Conservation (phyloP, 208 protist species). For the Trypanosoma caninum region DNA sequence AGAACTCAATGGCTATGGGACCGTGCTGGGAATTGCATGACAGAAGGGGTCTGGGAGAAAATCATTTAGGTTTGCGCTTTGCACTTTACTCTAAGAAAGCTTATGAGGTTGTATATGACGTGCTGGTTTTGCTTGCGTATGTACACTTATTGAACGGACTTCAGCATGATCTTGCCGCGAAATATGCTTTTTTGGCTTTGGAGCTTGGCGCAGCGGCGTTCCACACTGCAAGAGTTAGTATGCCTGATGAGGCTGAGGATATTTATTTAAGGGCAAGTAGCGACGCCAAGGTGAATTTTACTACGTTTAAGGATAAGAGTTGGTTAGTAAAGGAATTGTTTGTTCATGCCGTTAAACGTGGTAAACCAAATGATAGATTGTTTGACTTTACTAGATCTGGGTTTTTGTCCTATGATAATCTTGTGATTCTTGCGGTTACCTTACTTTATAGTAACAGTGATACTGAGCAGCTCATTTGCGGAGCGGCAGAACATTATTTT, state of each 20-base stretch:
- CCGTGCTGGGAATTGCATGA: slow-evolving; percentile 10
- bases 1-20: slow-evolving; percentile 10
- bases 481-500: slow-evolving; percentile 8
- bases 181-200: slow-evolving; percentile 60
- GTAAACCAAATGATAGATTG: neutral
- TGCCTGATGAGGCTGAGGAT: neutral
- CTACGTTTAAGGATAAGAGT: slow-evolving; percentile 2
- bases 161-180: slow-evolving; percentile 43
- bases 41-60: neutral
- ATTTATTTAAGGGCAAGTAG: neutral
- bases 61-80: neutral
- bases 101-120: slow-evolving; percentile 2
- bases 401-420: slow-evolving; percentile 15
- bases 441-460: neutral
- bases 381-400: slow-evolving; percentile 19
- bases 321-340: slow-evolving; percentile 3
- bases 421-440: slow-evolving; percentile 16
- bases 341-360: neutral
- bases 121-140: slow-evolving; percentile 56
- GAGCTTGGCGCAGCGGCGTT: slow-evolving; percentile 25
- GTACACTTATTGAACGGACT: slow-evolving; percentile 48
- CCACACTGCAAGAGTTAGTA: neutral
- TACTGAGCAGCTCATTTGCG: neutral
- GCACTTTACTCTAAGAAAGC: slow-evolving; percentile 3
- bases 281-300: neutral